These are phyloP conservation scores for Mycena floridula DNA, from an alignment of 768 basidiomycete species.

Conservation along the genomic window DNA sequence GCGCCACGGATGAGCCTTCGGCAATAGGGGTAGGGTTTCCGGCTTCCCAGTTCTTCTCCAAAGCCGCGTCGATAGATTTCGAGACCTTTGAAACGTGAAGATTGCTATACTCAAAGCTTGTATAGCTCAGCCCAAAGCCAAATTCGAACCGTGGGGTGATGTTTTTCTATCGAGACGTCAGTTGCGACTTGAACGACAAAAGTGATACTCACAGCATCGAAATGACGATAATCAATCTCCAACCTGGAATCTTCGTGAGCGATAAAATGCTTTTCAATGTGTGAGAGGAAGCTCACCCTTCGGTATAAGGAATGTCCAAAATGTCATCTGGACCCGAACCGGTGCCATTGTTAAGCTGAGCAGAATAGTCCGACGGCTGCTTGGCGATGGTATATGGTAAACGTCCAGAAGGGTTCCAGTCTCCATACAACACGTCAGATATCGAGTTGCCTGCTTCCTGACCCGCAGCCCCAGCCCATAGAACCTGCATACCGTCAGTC, in stretches of 20 bases:
- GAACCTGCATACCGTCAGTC: constrained; percentile 25
- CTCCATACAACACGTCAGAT: constrained; percentile 67
- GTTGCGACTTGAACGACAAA: background rate
- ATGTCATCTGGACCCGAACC: constrained; percentile 21
- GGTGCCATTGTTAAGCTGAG: constrained; percentile 37
- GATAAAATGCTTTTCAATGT: background rate
- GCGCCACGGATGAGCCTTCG: constrained; percentile 53
- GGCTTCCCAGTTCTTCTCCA: constrained; percentile 47
- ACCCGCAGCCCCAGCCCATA: constrained; percentile 67
- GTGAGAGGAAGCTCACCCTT: constrained; percentile 42
- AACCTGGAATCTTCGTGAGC: constrained; percentile 27
- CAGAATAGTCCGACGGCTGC: constrained; percentile 48
- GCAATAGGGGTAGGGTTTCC: constrained; percentile 49
- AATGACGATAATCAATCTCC: constrained; percentile 67
- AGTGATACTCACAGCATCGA: constrained; percentile 49
- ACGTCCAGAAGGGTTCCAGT: constrained; percentile 60
- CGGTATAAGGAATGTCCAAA: constrained; percentile 52
- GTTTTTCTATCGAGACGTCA: constrained; percentile 36
- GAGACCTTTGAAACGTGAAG: constrained; percentile 42
- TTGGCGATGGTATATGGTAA: constrained; percentile 76
- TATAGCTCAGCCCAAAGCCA: constrained; percentile 86
- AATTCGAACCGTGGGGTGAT: constrained; percentile 84
- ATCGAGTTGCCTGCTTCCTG: constrained; percentile 66
- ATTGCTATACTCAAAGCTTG: constrained; percentile 66
- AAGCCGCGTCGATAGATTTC: constrained; percentile 29